Evolutionary conservation across 345 rosid genomes (phyloP), one percentile per base, ranked within the genome.

Genomic region (Salix dunnii): DNA sequence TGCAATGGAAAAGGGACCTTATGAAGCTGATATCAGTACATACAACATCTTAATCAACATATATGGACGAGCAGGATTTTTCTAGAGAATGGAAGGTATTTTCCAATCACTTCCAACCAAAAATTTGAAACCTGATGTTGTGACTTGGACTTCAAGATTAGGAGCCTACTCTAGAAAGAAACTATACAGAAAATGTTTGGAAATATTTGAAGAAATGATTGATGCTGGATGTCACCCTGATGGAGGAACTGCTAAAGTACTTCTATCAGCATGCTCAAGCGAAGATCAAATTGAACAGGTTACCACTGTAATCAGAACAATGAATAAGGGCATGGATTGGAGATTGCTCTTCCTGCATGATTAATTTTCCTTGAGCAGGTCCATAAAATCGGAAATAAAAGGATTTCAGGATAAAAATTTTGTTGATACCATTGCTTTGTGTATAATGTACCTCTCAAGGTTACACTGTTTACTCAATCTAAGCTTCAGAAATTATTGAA

Each of bases 101-200:
- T 92, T 94, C 76, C 68, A 17, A 0, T 81, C 82, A 36, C 84
- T 92, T 55, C 72, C 85, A 16, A 75, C 71, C 58, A 90, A 70
- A 79, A 83, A 76, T 13, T 60, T 89, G 73, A 85, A 66, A 66
- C 89, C 97, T 0, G 97, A 94, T 76, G 99, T 91, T 2, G 96
- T 94, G 78, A 94, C 99, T 11, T 94, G 97, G 99, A 94, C 99
- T 0, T 91, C 97, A 5, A 85, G 97, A 65, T 77, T 90, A 0
- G 95, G 93, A 10, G 96, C 90, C 36, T 92, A 91, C 82, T 90
- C 99, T 0, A 90, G 91, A 68, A 94, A 92, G 92, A 94, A 91
- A 76, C 82, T 90, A 18, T 94, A 90, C 76, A 71, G 53, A 69
- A 90, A 72, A 78, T 94, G 97, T 79, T 53, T 94, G 63, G 90